Conservation (phyloP, 2,329 filamentous ascomycete species). For the Pseudopithomyces chartarum region DNA sequence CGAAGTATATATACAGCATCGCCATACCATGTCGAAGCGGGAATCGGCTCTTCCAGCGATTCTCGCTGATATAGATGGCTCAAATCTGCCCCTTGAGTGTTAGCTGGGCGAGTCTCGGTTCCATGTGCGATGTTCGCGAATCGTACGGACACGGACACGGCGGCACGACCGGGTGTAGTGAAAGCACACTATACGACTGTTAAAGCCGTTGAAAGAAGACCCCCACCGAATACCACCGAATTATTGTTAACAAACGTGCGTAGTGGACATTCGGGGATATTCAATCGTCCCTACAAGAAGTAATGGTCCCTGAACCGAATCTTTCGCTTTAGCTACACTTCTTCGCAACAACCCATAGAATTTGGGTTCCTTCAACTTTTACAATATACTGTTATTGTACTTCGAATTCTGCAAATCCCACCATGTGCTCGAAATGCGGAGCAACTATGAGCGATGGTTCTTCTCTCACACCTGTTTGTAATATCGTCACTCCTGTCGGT, state of each 20-base stretch:
- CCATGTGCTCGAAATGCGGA: background rate
- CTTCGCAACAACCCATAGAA: too few relatives aligned
- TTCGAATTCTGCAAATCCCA: background rate
- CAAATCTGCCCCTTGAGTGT: background rate
- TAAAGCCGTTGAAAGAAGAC: too few relatives aligned
- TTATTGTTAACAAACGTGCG: too few relatives aligned
- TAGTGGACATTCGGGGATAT: too few relatives aligned
- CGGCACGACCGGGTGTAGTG: background rate
- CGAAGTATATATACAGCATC: background rate
- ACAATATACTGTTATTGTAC: too few relatives aligned
- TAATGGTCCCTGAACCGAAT: too few relatives aligned
- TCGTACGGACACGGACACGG: background rate
- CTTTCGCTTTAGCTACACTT: too few relatives aligned
- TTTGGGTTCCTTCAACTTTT: too few relatives aligned
- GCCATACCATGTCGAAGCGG: background rate
- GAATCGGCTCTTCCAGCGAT: background rate
- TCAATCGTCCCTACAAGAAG: too few relatives aligned
- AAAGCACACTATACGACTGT: background rate
- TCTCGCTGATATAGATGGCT: background rate
- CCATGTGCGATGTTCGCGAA: background rate
- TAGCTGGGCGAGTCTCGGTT: background rate
- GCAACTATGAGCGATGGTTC: background rate
- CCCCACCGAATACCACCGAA: too few relatives aligned
- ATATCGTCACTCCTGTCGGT: conserved; percentile 54
- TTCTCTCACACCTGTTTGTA: conserved; percentile 16